These are phyloP conservation scores for Ogataea philodendri DNA, from an alignment of 805 yeast species.

Conservation along the genomic window DNA sequence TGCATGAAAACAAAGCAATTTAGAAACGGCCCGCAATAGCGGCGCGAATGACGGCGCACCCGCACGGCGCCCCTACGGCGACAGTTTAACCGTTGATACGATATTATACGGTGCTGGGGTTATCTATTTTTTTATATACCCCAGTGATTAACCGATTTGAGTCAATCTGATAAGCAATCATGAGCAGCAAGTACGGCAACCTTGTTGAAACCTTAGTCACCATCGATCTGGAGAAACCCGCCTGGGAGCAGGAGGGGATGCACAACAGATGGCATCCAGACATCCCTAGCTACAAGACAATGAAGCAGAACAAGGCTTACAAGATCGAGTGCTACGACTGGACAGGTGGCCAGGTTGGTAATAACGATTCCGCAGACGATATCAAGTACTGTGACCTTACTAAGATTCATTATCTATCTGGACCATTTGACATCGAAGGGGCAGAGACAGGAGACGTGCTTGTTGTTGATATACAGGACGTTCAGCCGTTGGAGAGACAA, in stretches of 20 bases:
- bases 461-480: conserved; percentile 49
- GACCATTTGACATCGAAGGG: conserved; percentile 45
- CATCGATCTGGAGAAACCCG: conserved; percentile 44
- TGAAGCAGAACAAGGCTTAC: conserved; percentile 43
- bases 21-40: background rate
- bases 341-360: conserved; percentile 52
- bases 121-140: no score
- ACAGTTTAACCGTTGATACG: no score
- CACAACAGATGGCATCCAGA: conserved; percentile 58
- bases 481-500: conserved; percentile 49
- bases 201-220: conserved; percentile 39
- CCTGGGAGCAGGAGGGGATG: conserved; percentile 44
- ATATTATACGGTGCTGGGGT: no score
- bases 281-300: conserved; percentile 40
- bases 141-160: no score
- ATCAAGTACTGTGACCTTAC: conserved; percentile 44
- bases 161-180: conserved; percentile 1
- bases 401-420: conserved; percentile 47
- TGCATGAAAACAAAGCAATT: no score
- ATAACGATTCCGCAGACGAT: conserved; percentile 49
- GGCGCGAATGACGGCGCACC: conserved; percentile 2
- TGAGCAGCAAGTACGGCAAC: conserved; percentile 19
- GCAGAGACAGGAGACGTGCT: conserved; percentile 49
- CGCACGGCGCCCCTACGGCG: conserved; percentile 4
- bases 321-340: conserved; percentile 52